Base-by-base conservation (phyloP, 2,329 filamentous ascomycete species). In the Cryoendolithus antarcticus region DNA sequence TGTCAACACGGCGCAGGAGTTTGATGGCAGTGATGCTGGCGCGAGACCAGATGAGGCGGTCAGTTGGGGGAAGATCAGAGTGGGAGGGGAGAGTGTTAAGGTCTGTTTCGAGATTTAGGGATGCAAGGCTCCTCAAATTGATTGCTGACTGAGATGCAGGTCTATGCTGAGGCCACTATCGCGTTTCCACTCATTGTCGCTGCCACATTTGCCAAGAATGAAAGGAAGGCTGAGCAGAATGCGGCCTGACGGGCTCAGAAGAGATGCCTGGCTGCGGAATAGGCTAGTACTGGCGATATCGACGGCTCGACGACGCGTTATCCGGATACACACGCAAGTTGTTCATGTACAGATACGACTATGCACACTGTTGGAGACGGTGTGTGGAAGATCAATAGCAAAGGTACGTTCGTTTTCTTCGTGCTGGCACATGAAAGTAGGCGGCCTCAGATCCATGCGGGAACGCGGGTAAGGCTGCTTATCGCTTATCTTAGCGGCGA, bases 61-160 rank as follows among this genome's bases (percentile, higher is more conserved):
- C 10, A 95, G 88, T 46, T 98, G 91, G 91, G 91, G 91, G 3
- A 98, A 98, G 70, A 95, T 98, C 62, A 95, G 93, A 62, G 70
- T 79, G 32, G 83, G 80, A 38, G 91, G 82, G 1, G 81, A 91
- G 46, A 82, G 79, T 52, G 88, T 96, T 41, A 98, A 96, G 77
- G 84, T 86, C 59, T 50, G 67, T 55, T 24, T 37, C 24, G 29
- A 30, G 10, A 10, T 10, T 2, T 5, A 11, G 4, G 6, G 10
- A 6, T 12, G 13, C 32, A 29, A 24, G 10, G 10, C 4, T 11
- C 12, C 24, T 13, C n/a, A 32, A 9, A 11, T 9, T 11, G 6
- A 6, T 29, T 32, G 38, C 38, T 40, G 33, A 40, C 29, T 9
- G n/a, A 31, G 13, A 13, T 19, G 15, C 38, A 68, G 63, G 73